Percentiles rank a stretch among this genome's conserved stretches.
Conservation (phyloP, 139 green algal genomes). For the Eudorina sp. region DNA sequence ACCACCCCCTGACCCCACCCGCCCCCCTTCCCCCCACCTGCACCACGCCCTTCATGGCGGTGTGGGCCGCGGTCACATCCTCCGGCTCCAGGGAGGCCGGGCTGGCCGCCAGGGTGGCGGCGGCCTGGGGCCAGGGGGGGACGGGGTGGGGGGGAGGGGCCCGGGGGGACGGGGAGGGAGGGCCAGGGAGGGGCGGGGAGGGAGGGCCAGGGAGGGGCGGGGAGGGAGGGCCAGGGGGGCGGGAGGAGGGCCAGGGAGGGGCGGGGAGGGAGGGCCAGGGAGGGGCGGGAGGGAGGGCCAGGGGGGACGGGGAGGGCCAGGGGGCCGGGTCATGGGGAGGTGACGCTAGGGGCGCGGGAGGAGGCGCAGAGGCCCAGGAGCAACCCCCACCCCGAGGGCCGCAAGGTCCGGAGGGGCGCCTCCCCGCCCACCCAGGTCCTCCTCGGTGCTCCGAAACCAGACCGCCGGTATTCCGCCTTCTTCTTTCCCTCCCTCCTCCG, state of each 20-base stretch:
- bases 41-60: slow-evolving; percentile 18
- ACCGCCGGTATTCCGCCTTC: too few species aligned
- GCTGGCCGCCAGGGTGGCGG: not conserved
- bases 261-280: not conserved
- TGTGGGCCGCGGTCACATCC: slow-evolving; percentile 22
- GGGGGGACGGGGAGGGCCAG: not conserved
- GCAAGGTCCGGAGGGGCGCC: too few species aligned
- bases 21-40: not conserved
- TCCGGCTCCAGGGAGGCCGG: slow-evolving; percentile 24
- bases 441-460: not conserved
- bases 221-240: not conserved
- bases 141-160: not conserved
- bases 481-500: too few species aligned
- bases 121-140: not conserved
- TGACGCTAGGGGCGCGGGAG: too few species aligned
- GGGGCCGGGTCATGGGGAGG: too few species aligned
- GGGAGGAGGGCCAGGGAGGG: not conserved
- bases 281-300: not conserved
- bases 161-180: not conserved
- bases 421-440: too few species aligned
- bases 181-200: not conserved
- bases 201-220: not conserved
- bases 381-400: too few species aligned
- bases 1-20: too few species aligned
- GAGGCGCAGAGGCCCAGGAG: too few species aligned